Conservation (phyloP, 176 grass and related monocot species). For the Avena sativa region DNA sequence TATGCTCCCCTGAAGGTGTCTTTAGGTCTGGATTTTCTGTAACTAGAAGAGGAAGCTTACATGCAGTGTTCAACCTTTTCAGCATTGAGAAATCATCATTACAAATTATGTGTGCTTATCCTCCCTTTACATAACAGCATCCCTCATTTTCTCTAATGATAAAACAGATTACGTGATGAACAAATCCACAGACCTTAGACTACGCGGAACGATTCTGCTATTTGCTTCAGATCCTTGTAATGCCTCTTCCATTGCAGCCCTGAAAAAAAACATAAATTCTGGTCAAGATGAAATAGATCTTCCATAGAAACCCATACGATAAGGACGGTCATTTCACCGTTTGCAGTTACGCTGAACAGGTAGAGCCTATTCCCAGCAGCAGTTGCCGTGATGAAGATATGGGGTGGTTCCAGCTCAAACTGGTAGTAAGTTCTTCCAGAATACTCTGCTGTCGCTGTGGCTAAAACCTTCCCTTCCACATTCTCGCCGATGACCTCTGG, state of each 20-base stretch:
- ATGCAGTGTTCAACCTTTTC: slow-evolving; percentile 10
- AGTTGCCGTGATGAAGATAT: slow-evolving; percentile 89
- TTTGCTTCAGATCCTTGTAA: slow-evolving; percentile 86
- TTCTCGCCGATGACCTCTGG: slow-evolving; percentile 93
- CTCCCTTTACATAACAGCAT: slow-evolving; percentile 12
- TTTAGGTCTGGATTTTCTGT: slow-evolving; percentile 21
- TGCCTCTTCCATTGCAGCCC: slow-evolving; percentile 98
- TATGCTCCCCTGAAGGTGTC: slow-evolving; percentile 9
- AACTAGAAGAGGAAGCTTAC: slow-evolving; percentile 29
- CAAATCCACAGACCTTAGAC: slow-evolving; percentile 42
- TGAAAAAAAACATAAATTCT: slow-evolving; percentile 9
- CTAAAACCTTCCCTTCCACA: slow-evolving; percentile 86
- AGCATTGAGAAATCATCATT: slow-evolving; percentile 9
- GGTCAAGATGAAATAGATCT: not conserved
- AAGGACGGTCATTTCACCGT: slow-evolving; percentile 49
- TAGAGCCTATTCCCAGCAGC: slow-evolving; percentile 95
- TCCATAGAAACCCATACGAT: not conserved
- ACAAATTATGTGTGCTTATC: slow-evolving; percentile 15
- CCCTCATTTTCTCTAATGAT: slow-evolving; percentile 36
- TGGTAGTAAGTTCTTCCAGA: slow-evolving; percentile 90
- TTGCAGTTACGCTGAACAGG: slow-evolving; percentile 89
- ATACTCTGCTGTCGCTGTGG: slow-evolving; percentile 61
- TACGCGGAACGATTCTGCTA: slow-evolving; percentile 85
- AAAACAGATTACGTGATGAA: not conserved
- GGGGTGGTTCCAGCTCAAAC: slow-evolving; percentile 87